Evolutionary conservation across 202 grass and related monocot species (phyloP).

Genomic region (Zizania palustris): DNA sequence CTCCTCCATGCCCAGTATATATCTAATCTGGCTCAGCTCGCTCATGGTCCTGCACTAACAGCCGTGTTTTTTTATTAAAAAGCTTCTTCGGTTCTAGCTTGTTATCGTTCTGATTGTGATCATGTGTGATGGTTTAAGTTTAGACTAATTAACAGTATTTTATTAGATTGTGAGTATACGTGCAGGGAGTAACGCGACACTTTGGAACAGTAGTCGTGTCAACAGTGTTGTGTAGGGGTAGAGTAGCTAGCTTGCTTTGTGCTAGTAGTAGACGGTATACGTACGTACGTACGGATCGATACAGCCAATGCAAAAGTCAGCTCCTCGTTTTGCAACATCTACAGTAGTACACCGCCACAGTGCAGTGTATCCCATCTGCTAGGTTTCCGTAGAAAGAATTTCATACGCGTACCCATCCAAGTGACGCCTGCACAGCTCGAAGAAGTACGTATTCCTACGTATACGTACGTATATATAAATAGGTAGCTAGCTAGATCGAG

Average conservation of each 20-base stretch:
- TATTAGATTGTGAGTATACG: neutral
- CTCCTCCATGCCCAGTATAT: neutral
- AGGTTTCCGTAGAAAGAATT: neutral
- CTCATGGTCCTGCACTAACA: neutral
- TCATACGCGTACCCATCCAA: too few relatives aligned
- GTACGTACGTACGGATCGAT: neutral
- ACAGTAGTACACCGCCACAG: neutral
- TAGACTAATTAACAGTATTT: too few relatives aligned
- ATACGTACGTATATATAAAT: too few relatives aligned
- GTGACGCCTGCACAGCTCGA: too few relatives aligned
- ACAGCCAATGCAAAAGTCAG: neutral
- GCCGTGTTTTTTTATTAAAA: too few relatives aligned
- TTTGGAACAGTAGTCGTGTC: neutral
- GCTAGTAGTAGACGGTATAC: neutral
- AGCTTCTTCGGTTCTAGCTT: too few relatives aligned
- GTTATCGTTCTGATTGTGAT: too few relatives aligned
- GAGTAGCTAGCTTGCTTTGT: neutral
- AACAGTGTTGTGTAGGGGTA: too few relatives aligned
- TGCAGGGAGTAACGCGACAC: neutral
- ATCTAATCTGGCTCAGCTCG: neutral
- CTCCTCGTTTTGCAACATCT: slow-evolving; percentile 2
- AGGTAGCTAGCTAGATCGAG: too few relatives aligned
- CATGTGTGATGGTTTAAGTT: too few relatives aligned
- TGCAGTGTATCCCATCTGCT: neutral
- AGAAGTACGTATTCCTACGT: too few relatives aligned